Conservation (phyloP, 371 early-diverging fungal species). For the Mucor indicus region DNA sequence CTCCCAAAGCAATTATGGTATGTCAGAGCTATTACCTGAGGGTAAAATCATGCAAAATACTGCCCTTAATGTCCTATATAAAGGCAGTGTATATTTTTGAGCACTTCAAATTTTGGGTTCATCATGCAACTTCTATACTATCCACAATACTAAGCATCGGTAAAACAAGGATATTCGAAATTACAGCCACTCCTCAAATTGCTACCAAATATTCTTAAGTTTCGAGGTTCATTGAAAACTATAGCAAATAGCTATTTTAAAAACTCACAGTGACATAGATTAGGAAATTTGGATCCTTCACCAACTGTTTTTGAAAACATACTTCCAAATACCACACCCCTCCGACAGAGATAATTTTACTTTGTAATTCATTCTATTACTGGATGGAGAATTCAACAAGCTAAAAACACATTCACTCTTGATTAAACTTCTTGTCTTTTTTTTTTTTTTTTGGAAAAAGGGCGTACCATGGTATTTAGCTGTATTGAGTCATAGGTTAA, state of each 20-base stretch:
- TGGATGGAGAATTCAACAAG: no score
- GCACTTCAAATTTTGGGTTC: background rate
- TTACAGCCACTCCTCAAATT: background rate
- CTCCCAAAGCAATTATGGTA: background rate
- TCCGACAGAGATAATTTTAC: background rate
- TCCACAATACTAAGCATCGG: background rate
- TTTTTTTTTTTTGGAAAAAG: no score
- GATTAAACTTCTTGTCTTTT: no score
- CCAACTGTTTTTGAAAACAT: slow-evolving; percentile 2
- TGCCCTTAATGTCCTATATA: background rate
- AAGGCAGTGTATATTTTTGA: background rate
- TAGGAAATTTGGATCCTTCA: slow-evolving; percentile 1
- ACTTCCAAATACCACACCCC: background rate
- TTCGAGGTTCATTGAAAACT: background rate
- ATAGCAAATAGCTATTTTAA: background rate
- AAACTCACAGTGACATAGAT: slow-evolving; percentile 1
- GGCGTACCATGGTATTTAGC: no score
- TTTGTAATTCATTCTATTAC: no score
- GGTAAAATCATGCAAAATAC: background rate
- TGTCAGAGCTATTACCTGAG: background rate
- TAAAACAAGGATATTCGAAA: background rate
- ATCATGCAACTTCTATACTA: background rate
- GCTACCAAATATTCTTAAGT: background rate
- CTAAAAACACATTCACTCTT: no score
- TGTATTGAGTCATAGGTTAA: no score